Base-by-base conservation (phyloP, 768 basidiomycete genomes). In the Gyrodon lividus region DNA sequence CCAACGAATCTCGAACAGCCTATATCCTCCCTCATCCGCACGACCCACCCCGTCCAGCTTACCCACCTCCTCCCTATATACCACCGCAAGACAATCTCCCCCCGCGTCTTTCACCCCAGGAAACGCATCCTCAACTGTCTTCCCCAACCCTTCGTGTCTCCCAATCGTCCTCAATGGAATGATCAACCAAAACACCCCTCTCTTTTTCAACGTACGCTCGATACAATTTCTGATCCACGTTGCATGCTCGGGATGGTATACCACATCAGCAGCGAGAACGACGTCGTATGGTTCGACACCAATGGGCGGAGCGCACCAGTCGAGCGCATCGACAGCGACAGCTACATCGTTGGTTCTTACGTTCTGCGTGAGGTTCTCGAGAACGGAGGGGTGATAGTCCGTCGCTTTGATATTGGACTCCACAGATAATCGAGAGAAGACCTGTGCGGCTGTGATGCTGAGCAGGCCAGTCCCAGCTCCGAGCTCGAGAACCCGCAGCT, bases 381-480 rank as follows among this genome's bases (percentile, higher is more conserved):
- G 75, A 2, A 92, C 89, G n/a, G 77, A 76, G 0, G 83, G 79
- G 63, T 92, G 89, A 57, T 81, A 92, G 62, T 94, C 91, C 8
- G 87, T 90, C 13, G 89, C 86, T 19, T 84, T 68, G 48, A 92
- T 72, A 6, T 60, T 48, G 0, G 71, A 61, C 6, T 22, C 22
- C 6, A 35, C 35, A 5, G 20, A 7, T 42, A 26, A 53, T 51
- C 51, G 58, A 7, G 49, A 60, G 8, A 81, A 64, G 3, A 84
- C 60, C 58, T 78, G 82, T 1, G 81, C 79, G 1, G 76, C 71
- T 10, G 80, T 74, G 55, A 94, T 84, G 57, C 88, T 88, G n/a
- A 92, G 76, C 48, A 92, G 71, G 4, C 91, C 91, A 0, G 91
- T 93, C 3, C 91, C 91, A 0, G 89, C 87, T 5, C 91, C 90